Base-by-base conservation (phyloP, 2,329 filamentous ascomycete genomes). In the Botrytis porri region DNA sequence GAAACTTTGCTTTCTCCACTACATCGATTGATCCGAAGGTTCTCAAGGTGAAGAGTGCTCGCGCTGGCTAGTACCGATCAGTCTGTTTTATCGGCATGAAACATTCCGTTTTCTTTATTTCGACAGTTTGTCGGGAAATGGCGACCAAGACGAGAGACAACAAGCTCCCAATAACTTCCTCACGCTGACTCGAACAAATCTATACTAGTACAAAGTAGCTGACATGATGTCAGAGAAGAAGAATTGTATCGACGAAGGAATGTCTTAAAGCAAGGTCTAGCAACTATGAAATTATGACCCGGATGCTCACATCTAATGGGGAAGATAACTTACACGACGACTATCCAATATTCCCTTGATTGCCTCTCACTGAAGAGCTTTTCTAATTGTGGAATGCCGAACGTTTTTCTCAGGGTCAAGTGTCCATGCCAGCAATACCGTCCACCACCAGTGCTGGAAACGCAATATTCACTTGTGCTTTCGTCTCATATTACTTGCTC, bases 11-110 rank as follows among this genome's bases (percentile, higher is more conserved):
- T 51, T 51, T 51, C 45, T 18, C 12, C 57, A 51, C 20, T 25
- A 39, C 22, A 41, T 51, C n/a, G 41, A 32, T 70, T 70, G 41
- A 6, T 59, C 22, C 22, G 57, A 63, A 51, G 69, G 39, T 59
- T 63, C 35, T 37, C 57, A n/a, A 29, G 41, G 51, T 57, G 29
- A 51, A 70, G 59, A 70, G 45, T 63, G 48, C 69, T 70, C 18
- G 41, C 57, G 25, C 35, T 57, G 37, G 9, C 16, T 70, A n/a
- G 16, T 62, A 45, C 5, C 8, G 51, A 48, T 22, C 51, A 48
- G 35, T 29, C 14, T 14, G 9, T n/a, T 18, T 12, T n/a, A 16
- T 37, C 18, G 22, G 29, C n/a, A 51, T 39, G 25, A 63, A 51
- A 29, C 3, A 32, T 54, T 18, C 32, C 37, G 35, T 48, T 25